A percentile compares a stretch with the other conserved stretches of the same genome.
Evolutionary conservation across 2,329 filamentous ascomycete species (phyloP).

Genomic region (Aschersonia sp.): DNA sequence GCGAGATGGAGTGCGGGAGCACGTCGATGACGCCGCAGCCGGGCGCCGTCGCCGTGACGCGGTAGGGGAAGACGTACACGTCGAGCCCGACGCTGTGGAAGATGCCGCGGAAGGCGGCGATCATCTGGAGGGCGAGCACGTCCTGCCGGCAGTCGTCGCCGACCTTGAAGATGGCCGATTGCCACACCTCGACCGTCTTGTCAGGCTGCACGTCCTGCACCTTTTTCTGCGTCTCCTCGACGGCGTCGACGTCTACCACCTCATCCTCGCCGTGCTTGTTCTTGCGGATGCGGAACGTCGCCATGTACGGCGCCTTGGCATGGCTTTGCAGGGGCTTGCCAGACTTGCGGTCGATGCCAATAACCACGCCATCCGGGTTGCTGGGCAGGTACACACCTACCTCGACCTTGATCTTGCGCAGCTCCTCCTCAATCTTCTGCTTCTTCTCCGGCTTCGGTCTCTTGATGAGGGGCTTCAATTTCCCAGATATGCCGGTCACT

Average conservation of each 20-base stretch:
- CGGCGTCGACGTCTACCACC: constrained; percentile 11
- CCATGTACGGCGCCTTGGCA: constrained; percentile 98
- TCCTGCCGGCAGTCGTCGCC: constrained; percentile 97
- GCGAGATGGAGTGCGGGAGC: constrained; percentile 90
- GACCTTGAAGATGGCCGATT: constrained; percentile 99
- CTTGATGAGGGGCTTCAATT: constrained; percentile 87
- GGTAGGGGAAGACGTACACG: constrained; percentile 92
- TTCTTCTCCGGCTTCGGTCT: constrained; percentile 92
- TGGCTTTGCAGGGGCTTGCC: constrained; percentile 96
- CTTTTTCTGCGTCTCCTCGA: constrained; percentile 25
- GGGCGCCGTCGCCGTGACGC: constrained; percentile 91
- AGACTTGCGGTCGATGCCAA: constrained; percentile 95
- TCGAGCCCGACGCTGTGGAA: constrained; percentile 91
- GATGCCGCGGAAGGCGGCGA: constrained; percentile 91
- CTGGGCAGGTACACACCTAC: constrained; percentile 94
- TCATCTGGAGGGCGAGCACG: constrained; percentile 92
- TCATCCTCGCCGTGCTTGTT: constrained; percentile 28
- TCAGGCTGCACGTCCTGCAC: constrained; percentile 9
- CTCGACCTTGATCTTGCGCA: constrained; percentile 93
- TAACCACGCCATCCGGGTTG: constrained; percentile 92
- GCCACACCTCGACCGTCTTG: constrained; percentile 84
- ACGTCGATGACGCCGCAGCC: constrained; percentile 98
- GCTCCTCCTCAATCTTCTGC: constrained; percentile 95
- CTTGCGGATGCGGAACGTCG: constrained; percentile 93
- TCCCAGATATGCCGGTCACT: constrained; percentile 89